Base-by-base conservation (phyloP, 192 early-diverging fungal genomes). In the Backusella circina region DNA sequence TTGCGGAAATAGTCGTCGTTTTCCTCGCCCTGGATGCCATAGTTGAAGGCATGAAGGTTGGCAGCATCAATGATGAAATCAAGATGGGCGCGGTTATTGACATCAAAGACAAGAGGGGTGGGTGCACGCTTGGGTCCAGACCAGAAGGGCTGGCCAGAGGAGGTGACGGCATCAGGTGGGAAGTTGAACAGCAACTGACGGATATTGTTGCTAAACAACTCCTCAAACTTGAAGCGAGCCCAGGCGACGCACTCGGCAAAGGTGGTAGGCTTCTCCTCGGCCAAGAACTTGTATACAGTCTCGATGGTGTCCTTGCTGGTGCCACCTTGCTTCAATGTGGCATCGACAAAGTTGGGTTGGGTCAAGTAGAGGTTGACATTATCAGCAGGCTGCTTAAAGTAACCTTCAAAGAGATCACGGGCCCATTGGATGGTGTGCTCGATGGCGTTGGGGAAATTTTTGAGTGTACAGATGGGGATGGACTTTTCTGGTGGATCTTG, bases 401-500 rank as follows among this genome's bases (percentile, higher is more conserved):
- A 85, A 0, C 95, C 97, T 74, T 97, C 96, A 84, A 99, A 99
- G 73, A 93, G 82, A 79, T 99, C 97, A 69, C 98, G 95, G 10
- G 96, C 94, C 98, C 98, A 99, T 82, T 97, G 67, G 78, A 95
- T 95, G 30, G 91, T 93, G 81, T 94, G 92, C 83, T 94, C 93
- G 70, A 95, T 95, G 15, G 89, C 90, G 76, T 94, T 94, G 65
- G 94, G 94, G 87, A 95, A 95, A 79, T 95, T 94, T 88, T 94
- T 95, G 61, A 95, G 84, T 26, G 94, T 95, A 87, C 94, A 95
- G 75, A 91, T 91, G 47, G 94, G 94, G 65, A 95, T 96, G 33
- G 93, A 91, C 87, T 96, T 98, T 83, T 99, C 98, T 47, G 95
- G 95, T 0, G 98, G 98, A 81, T 99, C 98, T 74, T 95, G 94